These are phyloP conservation scores for Ogataea ramenticola DNA, from an alignment of 805 yeast genomes.

Conservation along the genomic window DNA sequence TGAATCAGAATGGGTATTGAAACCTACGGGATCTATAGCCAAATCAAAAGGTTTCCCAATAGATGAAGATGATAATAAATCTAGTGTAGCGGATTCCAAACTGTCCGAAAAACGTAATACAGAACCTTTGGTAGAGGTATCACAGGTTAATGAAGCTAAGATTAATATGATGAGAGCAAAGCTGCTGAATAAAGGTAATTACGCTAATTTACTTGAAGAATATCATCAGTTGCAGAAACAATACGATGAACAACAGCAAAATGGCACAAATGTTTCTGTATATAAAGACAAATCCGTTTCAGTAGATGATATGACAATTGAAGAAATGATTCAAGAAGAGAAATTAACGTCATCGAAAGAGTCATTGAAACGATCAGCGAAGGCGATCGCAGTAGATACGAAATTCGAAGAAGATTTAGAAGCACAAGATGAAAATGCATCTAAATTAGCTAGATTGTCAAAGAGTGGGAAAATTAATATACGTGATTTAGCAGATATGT, in stretches of 20 bases:
- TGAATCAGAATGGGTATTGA: constrained; percentile 13
- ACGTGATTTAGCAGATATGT: constrained; percentile 12
- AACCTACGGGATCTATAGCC: constrained; percentile 20
- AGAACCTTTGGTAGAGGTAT: not conserved
- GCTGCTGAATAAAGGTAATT: constrained; percentile 18
- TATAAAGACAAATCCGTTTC: not conserved
- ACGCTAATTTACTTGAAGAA: constrained; percentile 18
- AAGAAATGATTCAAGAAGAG: constrained; percentile 29
- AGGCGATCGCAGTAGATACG: constrained; percentile 29
- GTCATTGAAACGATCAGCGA: constrained; percentile 16
- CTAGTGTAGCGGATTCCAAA: too few relatives aligned
- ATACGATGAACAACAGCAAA: not conserved
- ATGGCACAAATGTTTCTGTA: too few relatives aligned
- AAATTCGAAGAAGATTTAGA: constrained; percentile 32
- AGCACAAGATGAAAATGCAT: constrained; percentile 35
- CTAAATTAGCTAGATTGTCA: constrained; percentile 26
- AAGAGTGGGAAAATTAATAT: constrained; percentile 18
- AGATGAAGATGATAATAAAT: constrained; percentile 2
- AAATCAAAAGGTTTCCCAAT: constrained; percentile 10
- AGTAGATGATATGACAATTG: constrained; percentile 29
- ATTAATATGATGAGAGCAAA: constrained; percentile 28
- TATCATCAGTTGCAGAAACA: constrained; percentile 10
- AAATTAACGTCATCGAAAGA: constrained; percentile 12
- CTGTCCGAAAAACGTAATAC: too few relatives aligned
- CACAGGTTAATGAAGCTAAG: constrained; percentile 23